These are phyloP conservation scores for Cladochytrium tenue DNA, from an alignment of 371 early-diverging fungal species.

Conservation along the genomic window DNA sequence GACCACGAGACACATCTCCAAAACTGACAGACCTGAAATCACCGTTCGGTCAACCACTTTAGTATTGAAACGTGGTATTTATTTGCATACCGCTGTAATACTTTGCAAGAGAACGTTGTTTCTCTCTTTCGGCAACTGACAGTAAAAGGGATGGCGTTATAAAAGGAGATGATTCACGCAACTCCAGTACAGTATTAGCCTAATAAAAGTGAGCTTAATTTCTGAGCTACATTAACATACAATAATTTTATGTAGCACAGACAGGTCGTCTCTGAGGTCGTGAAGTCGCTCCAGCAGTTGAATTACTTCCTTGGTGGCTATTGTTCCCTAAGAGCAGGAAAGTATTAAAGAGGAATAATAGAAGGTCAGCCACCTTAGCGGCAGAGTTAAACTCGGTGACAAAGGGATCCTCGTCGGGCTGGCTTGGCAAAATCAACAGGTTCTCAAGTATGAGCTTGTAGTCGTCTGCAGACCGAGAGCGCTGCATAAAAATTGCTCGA, in stretches of 20 bases:
- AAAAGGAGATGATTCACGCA: not conserved
- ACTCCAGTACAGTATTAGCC: not conserved
- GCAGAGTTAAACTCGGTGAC: slow-evolving; percentile 19
- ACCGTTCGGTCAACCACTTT: not conserved
- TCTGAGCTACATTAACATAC: no score
- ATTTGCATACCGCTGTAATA: not conserved
- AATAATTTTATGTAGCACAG: no score
- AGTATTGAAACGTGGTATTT: not conserved
- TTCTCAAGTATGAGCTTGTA: slow-evolving; percentile 8
- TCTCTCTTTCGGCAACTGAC: not conserved
- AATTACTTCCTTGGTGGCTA: no score
- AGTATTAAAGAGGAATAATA: not conserved
- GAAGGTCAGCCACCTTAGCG: slow-evolving; percentile 9
- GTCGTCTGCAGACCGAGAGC: slow-evolving; percentile 12
- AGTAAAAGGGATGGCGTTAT: not conserved
- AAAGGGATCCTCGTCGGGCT: slow-evolving; percentile 13
- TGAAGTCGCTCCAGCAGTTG: no score
- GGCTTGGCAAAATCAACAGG: slow-evolving; percentile 10
- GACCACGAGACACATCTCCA: slow-evolving; percentile 79
- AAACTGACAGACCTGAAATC: slow-evolving; percentile 65
- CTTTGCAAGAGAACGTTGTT: not conserved
- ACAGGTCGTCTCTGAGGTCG: no score
- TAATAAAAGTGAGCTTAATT: no score
- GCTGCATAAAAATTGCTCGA: slow-evolving; percentile 72
- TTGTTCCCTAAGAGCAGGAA: no score